Percentiles rank a stretch among this genome's conserved stretches.
Conservation (phyloP, 2,329 filamentous ascomycete species). For the Diaporthe humulicola region DNA sequence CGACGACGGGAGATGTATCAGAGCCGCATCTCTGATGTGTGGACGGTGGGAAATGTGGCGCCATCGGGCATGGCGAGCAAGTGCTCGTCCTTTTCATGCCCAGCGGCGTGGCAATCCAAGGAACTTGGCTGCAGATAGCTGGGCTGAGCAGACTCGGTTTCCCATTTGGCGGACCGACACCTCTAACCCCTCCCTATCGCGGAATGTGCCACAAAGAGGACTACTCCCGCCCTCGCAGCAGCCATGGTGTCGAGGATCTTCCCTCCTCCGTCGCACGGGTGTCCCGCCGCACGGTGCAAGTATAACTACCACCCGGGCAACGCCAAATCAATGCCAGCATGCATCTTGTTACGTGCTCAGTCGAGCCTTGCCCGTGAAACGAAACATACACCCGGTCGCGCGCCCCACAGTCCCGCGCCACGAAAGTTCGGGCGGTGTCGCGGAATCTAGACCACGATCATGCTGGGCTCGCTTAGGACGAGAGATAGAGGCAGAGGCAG, state of each 20-base stretch:
- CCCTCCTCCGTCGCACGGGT: constrained; percentile 22
- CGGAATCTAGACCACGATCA: constrained; percentile 19
- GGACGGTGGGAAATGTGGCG: constrained; percentile 14
- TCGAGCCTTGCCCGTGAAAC: constrained; percentile 30
- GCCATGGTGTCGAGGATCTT: constrained; percentile 20
- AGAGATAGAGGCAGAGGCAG: neutral
- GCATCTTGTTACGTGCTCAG: constrained; percentile 33
- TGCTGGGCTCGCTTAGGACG: constrained; percentile 8
- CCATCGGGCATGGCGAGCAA: constrained; percentile 15
- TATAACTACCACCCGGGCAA: neutral
- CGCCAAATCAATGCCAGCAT: constrained; percentile 15
- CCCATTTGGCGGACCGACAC: constrained; percentile 21
- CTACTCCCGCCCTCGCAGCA: neutral
- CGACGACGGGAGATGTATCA: constrained; percentile 27
- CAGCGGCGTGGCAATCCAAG: constrained; percentile 7
- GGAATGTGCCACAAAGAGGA: constrained; percentile 17
- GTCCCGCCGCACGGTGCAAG: neutral
- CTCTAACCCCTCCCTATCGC: neutral
- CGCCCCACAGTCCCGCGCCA: constrained; percentile 1
- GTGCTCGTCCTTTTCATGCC: constrained; percentile 20
- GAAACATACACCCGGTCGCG: constrained; percentile 29
- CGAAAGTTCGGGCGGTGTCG: constrained; percentile 26
- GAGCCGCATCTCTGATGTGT: constrained; percentile 28
- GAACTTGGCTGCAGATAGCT: constrained; percentile 27
- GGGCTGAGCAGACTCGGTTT: constrained; percentile 25